These are phyloP conservation scores for Aspergillus japonicus DNA, from an alignment of 2,329 filamentous ascomycete genomes.

Conservation along the genomic window DNA sequence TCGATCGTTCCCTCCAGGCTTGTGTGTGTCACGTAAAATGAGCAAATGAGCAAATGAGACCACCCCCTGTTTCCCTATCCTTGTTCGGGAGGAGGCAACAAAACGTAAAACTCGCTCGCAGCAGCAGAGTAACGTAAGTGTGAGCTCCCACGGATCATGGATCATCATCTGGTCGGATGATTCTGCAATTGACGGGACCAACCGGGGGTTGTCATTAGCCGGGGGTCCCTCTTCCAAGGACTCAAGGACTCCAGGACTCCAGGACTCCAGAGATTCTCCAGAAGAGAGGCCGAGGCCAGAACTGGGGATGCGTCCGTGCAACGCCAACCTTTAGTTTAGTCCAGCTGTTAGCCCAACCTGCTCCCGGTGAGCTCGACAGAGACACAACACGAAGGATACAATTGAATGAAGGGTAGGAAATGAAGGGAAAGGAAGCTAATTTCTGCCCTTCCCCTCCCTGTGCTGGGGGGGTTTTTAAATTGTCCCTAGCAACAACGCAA, in stretches of 20 bases:
- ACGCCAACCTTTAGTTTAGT: conserved; percentile 4
- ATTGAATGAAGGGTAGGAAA: background rate
- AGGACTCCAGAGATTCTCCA: too few species aligned
- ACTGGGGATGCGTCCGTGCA: conserved; percentile 13
- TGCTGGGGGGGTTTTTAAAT: background rate
- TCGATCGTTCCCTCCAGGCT: background rate
- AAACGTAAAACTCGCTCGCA: background rate
- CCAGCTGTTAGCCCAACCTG: background rate
- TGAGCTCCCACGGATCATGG: background rate
- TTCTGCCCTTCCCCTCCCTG: background rate
- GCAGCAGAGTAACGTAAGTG: background rate
- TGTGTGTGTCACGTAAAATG: background rate
- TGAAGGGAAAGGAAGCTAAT: background rate
- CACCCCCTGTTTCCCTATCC: background rate
- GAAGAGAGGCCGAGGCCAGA: background rate
- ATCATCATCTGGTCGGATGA: conserved; percentile 17
- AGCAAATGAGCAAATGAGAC: background rate
- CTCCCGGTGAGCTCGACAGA: background rate
- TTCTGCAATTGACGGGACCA: conserved; percentile 11
- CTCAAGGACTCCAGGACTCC: too few species aligned
- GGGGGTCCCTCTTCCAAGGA: background rate
- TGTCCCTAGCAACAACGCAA: background rate
- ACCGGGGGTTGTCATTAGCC: conserved; percentile 14
- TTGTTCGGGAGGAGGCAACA: background rate
- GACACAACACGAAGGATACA: background rate